phyloP scores from a whole-genome alignment of 1,284 basidiomycete genomes.

The Austroboletus rostrupii region DNA sequence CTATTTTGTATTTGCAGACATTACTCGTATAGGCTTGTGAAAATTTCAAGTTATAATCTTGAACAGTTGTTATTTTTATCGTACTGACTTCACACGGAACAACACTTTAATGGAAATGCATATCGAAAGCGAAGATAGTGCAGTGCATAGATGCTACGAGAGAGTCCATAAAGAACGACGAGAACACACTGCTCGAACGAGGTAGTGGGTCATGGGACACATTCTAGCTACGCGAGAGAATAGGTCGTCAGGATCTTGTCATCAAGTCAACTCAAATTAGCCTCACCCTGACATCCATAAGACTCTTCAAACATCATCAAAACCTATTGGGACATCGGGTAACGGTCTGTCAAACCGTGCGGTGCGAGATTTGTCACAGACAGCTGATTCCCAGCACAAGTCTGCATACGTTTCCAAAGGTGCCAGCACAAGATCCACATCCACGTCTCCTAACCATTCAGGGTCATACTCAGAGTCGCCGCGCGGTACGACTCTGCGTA shows the following conservation, averaged over 20 bases:
- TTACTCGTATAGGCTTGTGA: slow-evolving; percentile 1
- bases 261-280: not conserved
- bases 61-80: not conserved
- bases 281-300: slow-evolving; percentile 15
- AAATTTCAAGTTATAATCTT: not conserved
- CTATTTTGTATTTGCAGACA: not conserved
- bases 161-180: not conserved
- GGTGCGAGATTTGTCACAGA: slow-evolving; percentile 17
- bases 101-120: slow-evolving; percentile 7
- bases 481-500: slow-evolving; percentile 21
- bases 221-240: not conserved
- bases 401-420: slow-evolving; percentile 27
- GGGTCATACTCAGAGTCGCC: slow-evolving; percentile 16
- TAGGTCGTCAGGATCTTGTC: slow-evolving; percentile 2
- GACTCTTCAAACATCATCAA: slow-evolving; percentile 20
- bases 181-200: slow-evolving; percentile 16
- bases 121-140: not conserved
- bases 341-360: slow-evolving; percentile 8
- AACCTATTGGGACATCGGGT: slow-evolving; percentile 28
- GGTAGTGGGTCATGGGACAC: not conserved
- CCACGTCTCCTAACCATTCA: slow-evolving; percentile 26
- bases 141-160: not conserved
- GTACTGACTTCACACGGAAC: not conserved
- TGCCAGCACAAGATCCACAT: slow-evolving; percentile 26
- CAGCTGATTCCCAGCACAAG: slow-evolving; percentile 27